Conservation (phyloP, 1,284 basidiomycete genomes). For the Ceratobasidium sp. region DNA sequence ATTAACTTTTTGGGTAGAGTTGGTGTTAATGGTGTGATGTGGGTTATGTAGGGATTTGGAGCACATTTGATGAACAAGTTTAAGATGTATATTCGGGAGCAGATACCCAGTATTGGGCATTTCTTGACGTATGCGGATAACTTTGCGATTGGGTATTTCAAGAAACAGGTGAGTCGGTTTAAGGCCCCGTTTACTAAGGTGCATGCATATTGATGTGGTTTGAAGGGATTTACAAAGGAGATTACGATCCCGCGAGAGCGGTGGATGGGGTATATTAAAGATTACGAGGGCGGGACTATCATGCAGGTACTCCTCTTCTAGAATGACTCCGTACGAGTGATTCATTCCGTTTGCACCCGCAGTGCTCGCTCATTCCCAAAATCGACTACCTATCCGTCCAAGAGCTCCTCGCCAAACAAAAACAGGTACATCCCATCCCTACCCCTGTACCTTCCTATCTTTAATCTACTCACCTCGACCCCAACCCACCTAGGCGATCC, state of each 20-base stretch:
- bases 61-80: constrained; percentile 99
- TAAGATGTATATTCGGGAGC: constrained; percentile 90
- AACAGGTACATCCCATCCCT: constrained; percentile 72
- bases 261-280: constrained; percentile 99
- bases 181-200: too few relatives aligned
- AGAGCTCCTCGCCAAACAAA: constrained; percentile 84
- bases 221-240: constrained; percentile 92
- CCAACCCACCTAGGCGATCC: constrained; percentile 71
- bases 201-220: neutral
- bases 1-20: neutral
- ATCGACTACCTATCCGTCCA: constrained; percentile 91
- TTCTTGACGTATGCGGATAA: constrained; percentile 99
- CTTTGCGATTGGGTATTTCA: constrained; percentile 97
- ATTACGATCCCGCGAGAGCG: constrained; percentile 90
- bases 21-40: constrained; percentile 8
- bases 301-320: constrained; percentile 76
- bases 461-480: neutral
- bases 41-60: constrained; percentile 84
- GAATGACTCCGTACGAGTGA: neutral
- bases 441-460: constrained; percentile 18
- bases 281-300: constrained; percentile 99
- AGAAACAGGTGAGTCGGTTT: constrained; percentile 75
- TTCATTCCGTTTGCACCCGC: constrained; percentile 17
- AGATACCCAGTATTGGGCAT: constrained; percentile 86
- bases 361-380: constrained; percentile 91